Evolutionary conservation across 768 basidiomycete genomes (phyloP).

Genomic region (Candolleomyces aberdarensis): DNA sequence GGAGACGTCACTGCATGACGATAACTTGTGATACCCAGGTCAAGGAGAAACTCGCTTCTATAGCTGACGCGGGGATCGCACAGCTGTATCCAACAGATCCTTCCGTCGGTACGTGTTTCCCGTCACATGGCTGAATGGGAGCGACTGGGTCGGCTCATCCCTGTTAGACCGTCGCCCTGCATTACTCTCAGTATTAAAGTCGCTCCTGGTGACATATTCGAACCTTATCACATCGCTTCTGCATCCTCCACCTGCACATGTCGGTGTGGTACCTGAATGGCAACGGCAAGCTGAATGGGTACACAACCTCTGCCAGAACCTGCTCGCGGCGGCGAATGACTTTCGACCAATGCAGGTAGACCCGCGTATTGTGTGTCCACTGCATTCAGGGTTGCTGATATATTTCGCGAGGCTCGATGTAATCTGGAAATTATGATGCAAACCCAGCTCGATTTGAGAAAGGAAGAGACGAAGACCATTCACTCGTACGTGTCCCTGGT

Average conservation of each 20-base stretch:
- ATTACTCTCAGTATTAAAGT: conserved; percentile 65
- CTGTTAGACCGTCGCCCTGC: conserved; percentile 72
- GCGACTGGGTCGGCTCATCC: neutral
- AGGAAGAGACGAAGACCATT: conserved; percentile 65
- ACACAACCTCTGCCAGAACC: conserved; percentile 73
- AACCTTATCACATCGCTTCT: conserved; percentile 63
- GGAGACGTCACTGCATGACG: conserved; percentile 7
- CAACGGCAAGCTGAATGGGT: conserved; percentile 78
- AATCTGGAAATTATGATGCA: conserved; percentile 83
- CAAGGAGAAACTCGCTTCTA: conserved; percentile 76
- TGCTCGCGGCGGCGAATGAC: conserved; percentile 89
- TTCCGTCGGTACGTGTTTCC: conserved; percentile 47
- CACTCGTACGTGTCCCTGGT: conserved; percentile 52
- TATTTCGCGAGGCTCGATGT: conserved; percentile 57
- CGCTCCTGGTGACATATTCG: conserved; percentile 79
- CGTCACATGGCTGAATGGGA: neutral
- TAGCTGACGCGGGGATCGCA: conserved; percentile 77
- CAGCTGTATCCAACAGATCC: conserved; percentile 80
- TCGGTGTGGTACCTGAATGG: conserved; percentile 63
- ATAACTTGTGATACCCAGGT: conserved; percentile 42
- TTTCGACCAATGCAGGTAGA: conserved; percentile 81
- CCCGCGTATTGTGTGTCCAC: neutral
- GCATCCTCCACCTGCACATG: conserved; percentile 53
- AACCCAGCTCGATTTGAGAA: conserved; percentile 69
- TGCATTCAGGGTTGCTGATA: neutral